Percentiles rank a stretch among this genome's conserved stretches.
These are phyloP conservation scores for Podila epigama DNA, from an alignment of 192 early-diverging fungal genomes.

Conservation along the genomic window DNA sequence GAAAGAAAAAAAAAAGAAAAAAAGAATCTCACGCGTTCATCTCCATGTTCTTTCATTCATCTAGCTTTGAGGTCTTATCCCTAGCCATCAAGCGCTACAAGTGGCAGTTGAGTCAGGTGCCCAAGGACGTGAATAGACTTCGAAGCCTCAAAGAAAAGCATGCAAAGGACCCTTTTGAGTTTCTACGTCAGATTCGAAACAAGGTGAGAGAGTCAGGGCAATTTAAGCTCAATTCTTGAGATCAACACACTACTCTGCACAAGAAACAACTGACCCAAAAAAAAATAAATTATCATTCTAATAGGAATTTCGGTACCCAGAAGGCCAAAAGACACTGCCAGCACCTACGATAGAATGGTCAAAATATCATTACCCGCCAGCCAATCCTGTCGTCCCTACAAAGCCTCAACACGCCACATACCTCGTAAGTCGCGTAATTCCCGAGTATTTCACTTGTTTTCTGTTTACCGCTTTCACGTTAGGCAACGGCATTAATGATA, in stretches of 20 bases:
- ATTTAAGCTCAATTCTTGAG: background rate
- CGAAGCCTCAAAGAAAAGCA: slow-evolving; percentile 52
- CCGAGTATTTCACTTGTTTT: too few species aligned
- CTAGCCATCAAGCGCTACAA: slow-evolving; percentile 45
- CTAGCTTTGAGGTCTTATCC: slow-evolving; percentile 25
- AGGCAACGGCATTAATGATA: too few species aligned
- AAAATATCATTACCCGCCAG: slow-evolving; percentile 41
- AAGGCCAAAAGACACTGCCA: slow-evolving; percentile 25
- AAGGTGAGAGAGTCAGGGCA: slow-evolving; percentile 29
- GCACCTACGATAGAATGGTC: slow-evolving; percentile 38
- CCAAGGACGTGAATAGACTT: slow-evolving; percentile 49
- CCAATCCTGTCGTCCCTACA: slow-evolving; percentile 28
- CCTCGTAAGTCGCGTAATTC: slow-evolving; percentile 10
- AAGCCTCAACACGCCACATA: slow-evolving; percentile 13
- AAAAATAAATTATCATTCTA: too few species aligned
- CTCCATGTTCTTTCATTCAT: background rate
- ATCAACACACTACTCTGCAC: too few species aligned
- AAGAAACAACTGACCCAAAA: too few species aligned
- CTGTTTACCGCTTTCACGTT: too few species aligned
- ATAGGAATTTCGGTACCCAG: slow-evolving; percentile 42
- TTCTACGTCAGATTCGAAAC: slow-evolving; percentile 45
- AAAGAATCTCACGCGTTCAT: background rate
- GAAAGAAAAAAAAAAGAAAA: slow-evolving; percentile 6
- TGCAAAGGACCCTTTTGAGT: slow-evolving; percentile 52
- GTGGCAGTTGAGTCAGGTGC: slow-evolving; percentile 54